Percentiles rank a stretch among this genome's conserved stretches.
phyloP scores from a whole-genome alignment of 2,329 filamentous ascomycete genomes.

The Plenodomus biglobosus region DNA sequence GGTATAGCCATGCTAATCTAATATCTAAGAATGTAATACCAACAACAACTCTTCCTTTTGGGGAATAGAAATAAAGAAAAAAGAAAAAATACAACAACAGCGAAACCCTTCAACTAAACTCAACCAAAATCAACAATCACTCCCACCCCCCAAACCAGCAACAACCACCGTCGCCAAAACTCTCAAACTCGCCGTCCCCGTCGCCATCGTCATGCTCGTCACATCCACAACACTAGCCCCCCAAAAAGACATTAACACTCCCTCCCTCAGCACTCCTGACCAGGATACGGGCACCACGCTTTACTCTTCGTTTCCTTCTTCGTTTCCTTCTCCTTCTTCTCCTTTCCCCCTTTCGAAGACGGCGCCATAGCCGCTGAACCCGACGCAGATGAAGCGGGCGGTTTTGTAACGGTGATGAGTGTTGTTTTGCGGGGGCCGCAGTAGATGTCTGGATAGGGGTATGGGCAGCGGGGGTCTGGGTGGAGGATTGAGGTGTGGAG shows the following conservation, averaged over 20 bases:
- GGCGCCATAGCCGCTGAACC: constrained; percentile 4
- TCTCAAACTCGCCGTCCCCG: neutral
- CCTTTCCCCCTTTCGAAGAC: neutral
- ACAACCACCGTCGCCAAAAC: neutral
- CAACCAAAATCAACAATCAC: neutral
- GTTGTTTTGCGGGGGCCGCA: constrained; percentile 23
- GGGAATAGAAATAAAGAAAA: no score
- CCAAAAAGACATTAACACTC: neutral
- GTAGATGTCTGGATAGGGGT: constrained; percentile 29
- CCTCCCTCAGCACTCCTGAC: constrained; percentile 8
- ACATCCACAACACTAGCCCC: neutral
- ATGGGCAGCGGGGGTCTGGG: constrained; percentile 30
- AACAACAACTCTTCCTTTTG: no score
- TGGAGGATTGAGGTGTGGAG: no score
- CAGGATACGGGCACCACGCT: constrained; percentile 24
- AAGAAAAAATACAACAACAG: neutral
- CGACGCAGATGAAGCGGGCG: no score
- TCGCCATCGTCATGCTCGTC: neutral
- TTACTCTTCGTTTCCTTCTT: constrained; percentile 6
- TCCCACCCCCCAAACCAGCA: neutral
- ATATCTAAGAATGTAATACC: no score
- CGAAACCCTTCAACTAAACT: neutral
- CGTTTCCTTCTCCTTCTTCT: neutral
- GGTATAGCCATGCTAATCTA: no score
- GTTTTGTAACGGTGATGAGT: neutral